Evolutionary conservation across 208 protist genomes (phyloP), one percentile per base, ranked within the genome.

Genomic region (Trypanosoma rangeli): DNA sequence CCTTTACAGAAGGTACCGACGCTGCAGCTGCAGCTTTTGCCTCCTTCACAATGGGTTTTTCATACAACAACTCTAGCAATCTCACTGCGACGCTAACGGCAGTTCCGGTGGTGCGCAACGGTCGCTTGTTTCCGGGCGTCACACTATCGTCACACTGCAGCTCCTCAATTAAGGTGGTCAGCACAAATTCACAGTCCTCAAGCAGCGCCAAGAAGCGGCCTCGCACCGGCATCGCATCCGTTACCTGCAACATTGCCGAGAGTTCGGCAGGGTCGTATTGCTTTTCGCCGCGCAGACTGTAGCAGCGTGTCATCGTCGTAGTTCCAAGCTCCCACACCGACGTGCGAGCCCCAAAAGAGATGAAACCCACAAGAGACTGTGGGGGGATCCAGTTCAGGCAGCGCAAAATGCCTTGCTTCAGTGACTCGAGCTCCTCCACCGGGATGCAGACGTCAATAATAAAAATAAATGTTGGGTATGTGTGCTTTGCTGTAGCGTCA

Each of bases 381-480:
- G 87, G 73, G 9, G 99, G 98, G 26, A 99, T 76, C 42, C 97
- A 85, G 54, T 87, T 84, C n/a, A 99, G 82, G 10, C 83, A 95
- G 76, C 92, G 78, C 46, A 94, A 62, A 37, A 99, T 83, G 33
- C 96, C 86, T 44, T 90, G 85, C 62, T 96, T 97, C 20, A 99
- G 79, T 10, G 89, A 85, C 46, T 87, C 70, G 49, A 99, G 75
- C 68, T 99, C 98, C 31, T 97, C 94, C 2, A 74, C 58, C 15
- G 71, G 83, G 26, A 99, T 66, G 74, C 97, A 99, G 24, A 86
- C 95, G 83, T 99, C 99, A 31, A 99, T 84, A 24, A 99, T 90
- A 68, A 99, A 99, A 50, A 99, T 74, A 53, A 92, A 93, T 3
- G 73, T 77, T 10, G 80, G 82, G 49, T 67, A 64, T 5, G 49